Percentiles rank a stretch among this genome's conserved stretches.
These are phyloP conservation scores for Cladobotryum protrusum DNA, from an alignment of 2,329 filamentous ascomycete species.

Conservation along the genomic window DNA sequence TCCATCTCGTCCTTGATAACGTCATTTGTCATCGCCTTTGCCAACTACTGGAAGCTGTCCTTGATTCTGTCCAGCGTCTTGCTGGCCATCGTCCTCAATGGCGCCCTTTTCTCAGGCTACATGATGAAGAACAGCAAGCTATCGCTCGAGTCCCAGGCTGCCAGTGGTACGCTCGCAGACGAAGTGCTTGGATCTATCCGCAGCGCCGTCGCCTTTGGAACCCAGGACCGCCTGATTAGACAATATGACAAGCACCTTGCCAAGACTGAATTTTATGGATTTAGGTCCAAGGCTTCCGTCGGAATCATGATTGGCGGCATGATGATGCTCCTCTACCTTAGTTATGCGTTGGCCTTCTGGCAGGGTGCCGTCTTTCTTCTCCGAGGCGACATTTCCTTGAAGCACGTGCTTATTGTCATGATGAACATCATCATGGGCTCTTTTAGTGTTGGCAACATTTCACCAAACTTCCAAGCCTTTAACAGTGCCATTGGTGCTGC, in stretches of 20 bases:
- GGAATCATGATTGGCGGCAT: constrained; percentile 76
- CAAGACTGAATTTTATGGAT: constrained; percentile 26
- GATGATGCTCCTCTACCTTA: constrained; percentile 68
- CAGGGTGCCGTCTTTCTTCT: constrained; percentile 65
- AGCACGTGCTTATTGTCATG: constrained; percentile 66
- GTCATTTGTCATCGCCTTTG: constrained; percentile 44
- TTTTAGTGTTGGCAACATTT: constrained; percentile 72
- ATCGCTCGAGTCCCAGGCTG: neutral
- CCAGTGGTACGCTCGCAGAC: constrained; percentile 23
- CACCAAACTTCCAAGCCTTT: constrained; percentile 72
- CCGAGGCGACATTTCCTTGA: constrained; percentile 54
- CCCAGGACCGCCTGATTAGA: constrained; percentile 24
- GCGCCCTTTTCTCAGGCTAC: neutral
- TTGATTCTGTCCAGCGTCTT: constrained; percentile 27
- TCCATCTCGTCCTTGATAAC: constrained; percentile 34
- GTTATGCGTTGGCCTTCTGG: constrained; percentile 72
- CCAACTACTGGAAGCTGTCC: constrained; percentile 45
- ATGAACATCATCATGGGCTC: constrained; percentile 79
- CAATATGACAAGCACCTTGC: constrained; percentile 21
- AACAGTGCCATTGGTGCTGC: constrained; percentile 71
- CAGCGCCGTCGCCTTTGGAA: constrained; percentile 34
- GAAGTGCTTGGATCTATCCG: constrained; percentile 32
- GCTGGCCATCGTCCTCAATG: neutral
- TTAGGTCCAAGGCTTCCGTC: constrained; percentile 65
- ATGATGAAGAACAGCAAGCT: constrained; percentile 30